Evolutionary conservation across 331 rosid genomes (phyloP).

Genomic region (Pyrus hybrid): DNA sequence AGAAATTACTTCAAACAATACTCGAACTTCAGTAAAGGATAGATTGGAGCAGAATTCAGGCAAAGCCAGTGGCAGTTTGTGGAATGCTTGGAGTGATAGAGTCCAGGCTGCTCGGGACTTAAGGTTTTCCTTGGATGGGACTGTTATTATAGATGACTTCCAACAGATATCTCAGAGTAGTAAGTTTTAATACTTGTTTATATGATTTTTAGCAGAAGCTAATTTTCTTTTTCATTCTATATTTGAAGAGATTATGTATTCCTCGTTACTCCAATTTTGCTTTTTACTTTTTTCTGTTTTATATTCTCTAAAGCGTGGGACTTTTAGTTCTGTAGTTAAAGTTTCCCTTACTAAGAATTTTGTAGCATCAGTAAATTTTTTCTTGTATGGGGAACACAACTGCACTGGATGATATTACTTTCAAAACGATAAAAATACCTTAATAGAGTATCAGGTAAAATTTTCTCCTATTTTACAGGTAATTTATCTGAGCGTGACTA

Average conservation of each 20-base stretch:
- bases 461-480: slow-evolving; percentile 14
- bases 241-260: neutral
- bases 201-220: neutral
- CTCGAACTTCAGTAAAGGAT: slow-evolving; percentile 17
- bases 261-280: neutral
- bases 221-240: neutral
- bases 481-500: slow-evolving; percentile 62
- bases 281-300: neutral
- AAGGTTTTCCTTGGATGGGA: slow-evolving; percentile 75
- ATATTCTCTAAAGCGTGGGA: neutral
- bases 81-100: slow-evolving; percentile 87
- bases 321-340: neutral
- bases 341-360: neutral
- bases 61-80: slow-evolving; percentile 35
- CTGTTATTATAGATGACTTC: slow-evolving; percentile 33
- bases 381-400: neutral
- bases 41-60: slow-evolving; percentile 18
- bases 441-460: neutral
- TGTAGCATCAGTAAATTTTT: neutral
- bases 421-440: neutral
- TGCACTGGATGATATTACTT: neutral
- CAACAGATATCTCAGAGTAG: slow-evolving; percentile 32
- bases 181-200: slow-evolving; percentile 17
- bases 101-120: slow-evolving; percentile 65
- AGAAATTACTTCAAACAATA: slow-evolving; percentile 15